Conservation (phyloP, 495 filamentous ascomycete genomes). For the Tuber brumale region DNA sequence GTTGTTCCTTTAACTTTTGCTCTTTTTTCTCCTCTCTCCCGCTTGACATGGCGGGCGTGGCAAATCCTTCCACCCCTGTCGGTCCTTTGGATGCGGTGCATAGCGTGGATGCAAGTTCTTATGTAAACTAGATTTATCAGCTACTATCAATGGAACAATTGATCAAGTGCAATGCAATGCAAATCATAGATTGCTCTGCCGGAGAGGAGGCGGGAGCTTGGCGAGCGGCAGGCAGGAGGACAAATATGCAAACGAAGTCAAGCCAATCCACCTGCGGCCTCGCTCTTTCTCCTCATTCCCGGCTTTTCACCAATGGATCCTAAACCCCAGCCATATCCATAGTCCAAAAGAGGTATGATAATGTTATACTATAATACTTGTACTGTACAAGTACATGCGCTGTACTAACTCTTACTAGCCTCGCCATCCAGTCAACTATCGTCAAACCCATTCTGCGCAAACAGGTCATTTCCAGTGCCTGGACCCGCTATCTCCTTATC, state of each 20-base stretch:
- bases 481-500: constrained; percentile 77
- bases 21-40: not conserved
- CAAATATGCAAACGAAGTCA: not conserved
- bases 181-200: not conserved
- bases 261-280: not conserved
- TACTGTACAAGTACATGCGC: no score
- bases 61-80: not conserved
- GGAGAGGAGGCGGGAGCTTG: not conserved
- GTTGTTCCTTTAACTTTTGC: not conserved
- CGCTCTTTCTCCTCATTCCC: not conserved
- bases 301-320: not conserved
- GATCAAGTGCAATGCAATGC: not conserved
- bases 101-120: not conserved
- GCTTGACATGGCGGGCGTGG: not conserved
- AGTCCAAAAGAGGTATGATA: not conserved
- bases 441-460: constrained; percentile 58
- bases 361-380: no score
- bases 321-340: not conserved
- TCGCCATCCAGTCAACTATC: constrained; percentile 70
- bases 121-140: not conserved
- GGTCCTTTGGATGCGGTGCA: not conserved
- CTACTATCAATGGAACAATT: not conserved
- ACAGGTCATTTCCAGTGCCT: constrained; percentile 60
- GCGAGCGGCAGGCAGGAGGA: not conserved
- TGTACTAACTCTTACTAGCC: constrained; percentile 65